Evolutionary conservation across 169 alveolate species (phyloP).

Genomic region (Babesia gibsoni): DNA sequence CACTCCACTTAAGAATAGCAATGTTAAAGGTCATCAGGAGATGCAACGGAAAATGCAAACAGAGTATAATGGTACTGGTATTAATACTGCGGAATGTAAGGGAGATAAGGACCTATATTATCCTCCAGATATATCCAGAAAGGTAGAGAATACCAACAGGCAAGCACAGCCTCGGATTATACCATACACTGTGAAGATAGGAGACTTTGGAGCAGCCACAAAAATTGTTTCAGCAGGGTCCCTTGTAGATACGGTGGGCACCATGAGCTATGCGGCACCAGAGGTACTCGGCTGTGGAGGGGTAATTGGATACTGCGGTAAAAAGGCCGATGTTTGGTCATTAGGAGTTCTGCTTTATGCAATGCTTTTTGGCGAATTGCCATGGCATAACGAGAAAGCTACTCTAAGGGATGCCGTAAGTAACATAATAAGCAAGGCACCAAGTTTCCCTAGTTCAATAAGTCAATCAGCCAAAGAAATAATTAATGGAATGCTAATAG

Average conservation of each 20-base stretch:
- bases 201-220: conserved; percentile 90
- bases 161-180: conserved; percentile 51
- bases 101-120: not conserved
- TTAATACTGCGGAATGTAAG: not conserved
- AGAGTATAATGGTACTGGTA: not conserved
- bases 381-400: conserved; percentile 89
- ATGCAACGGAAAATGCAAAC: not conserved
- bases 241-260: conserved; percentile 74
- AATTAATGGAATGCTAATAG: conserved; percentile 59
- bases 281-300: conserved; percentile 76
- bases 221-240: conserved; percentile 36
- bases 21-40: not conserved
- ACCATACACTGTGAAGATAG: conserved; percentile 86
- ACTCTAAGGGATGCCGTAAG: conserved; percentile 63
- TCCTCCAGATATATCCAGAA: not conserved
- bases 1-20: not conserved
- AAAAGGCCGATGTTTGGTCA: conserved; percentile 96
- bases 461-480: conserved; percentile 40
- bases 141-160: not conserved
- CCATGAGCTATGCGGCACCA: conserved; percentile 81
- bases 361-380: conserved; percentile 94
- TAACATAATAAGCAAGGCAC: conserved; percentile 49
- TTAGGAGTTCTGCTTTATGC: conserved; percentile 96
- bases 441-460: conserved; percentile 50
- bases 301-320: conserved; percentile 85